A percentile compares a stretch with the other conserved stretches of the same genome.
These are phyloP conservation scores for Botrytis elliptica DNA, from an alignment of 2,329 filamentous ascomycete species.

Conservation along the genomic window DNA sequence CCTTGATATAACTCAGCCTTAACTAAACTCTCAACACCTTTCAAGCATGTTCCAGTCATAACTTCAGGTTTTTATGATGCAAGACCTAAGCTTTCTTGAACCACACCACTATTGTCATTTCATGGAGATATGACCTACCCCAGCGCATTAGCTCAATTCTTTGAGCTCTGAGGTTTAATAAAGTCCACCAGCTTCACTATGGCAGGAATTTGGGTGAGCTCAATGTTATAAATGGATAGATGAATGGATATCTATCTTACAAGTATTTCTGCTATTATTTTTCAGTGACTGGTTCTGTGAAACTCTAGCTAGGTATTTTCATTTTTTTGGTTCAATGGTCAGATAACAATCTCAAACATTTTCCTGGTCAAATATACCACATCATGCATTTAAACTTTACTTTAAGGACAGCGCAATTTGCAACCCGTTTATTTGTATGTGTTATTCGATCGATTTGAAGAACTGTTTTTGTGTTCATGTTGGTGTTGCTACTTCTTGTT, in stretches of 20 bases:
- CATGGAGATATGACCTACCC: neutral
- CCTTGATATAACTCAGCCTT: neutral
- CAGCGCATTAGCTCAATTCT: neutral
- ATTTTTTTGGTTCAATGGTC: neutral
- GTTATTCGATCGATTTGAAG: neutral
- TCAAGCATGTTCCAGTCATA: neutral
- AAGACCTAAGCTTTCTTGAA: neutral
- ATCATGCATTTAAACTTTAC: neutral
- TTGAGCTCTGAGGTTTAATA: neutral
- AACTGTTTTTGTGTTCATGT: neutral
- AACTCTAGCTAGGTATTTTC: no score
- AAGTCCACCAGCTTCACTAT: neutral
- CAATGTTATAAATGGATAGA: conserved; percentile 8
- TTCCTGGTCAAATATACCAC: neutral
- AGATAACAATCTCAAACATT: neutral
- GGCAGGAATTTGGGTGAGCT: neutral
- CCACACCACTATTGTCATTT: neutral
- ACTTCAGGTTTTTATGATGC: neutral
- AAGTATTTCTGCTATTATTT: neutral
- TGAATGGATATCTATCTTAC: conserved; percentile 7
- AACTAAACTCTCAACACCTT: neutral
- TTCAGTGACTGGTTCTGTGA: neutral
- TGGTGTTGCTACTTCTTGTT: neutral
- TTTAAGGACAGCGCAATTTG: neutral
- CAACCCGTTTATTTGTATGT: no score